Evolutionary conservation across 2,329 filamentous ascomycete genomes (phyloP).

Genomic region (Alternaria ethzedia): DNA sequence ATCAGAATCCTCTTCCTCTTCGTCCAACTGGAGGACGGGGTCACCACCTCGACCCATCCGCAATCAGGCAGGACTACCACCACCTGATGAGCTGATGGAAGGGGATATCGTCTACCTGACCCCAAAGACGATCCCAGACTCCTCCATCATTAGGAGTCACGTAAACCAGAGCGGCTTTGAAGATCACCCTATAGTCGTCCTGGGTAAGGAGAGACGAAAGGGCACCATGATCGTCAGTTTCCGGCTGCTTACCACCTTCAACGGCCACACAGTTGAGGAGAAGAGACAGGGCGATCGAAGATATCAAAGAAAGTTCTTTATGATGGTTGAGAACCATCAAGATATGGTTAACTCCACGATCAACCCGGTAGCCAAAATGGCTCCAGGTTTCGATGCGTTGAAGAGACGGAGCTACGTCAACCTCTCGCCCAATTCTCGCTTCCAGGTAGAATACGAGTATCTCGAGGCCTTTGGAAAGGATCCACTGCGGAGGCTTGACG

Average conservation of each 20-base stretch:
- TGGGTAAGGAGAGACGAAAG: background rate
- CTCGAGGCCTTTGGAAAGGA: conserved; percentile 11
- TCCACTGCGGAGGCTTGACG: conserved; percentile 13
- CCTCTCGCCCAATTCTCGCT: conserved; percentile 8
- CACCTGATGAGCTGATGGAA: background rate
- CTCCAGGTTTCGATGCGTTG: conserved; percentile 18
- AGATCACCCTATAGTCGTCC: conserved; percentile 18
- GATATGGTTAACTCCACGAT: background rate
- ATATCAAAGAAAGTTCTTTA: conserved; percentile 11
- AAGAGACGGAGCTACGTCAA: conserved; percentile 28
- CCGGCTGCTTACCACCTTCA: conserved; percentile 19
- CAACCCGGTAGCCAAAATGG: conserved; percentile 9
- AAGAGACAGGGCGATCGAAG: background rate
- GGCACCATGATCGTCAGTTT: conserved; percentile 14
- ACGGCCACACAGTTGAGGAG: conserved; percentile 4
- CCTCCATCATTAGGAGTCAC: conserved; percentile 5
- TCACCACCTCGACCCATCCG: background rate
- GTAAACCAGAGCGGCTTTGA: background rate
- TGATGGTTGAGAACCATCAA: conserved; percentile 15
- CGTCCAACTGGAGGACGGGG: conserved; percentile 4
- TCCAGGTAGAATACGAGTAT: conserved; percentile 24
- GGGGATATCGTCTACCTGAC: conserved; percentile 13
- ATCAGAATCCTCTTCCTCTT: background rate
- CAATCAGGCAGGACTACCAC: background rate
- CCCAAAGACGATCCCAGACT: background rate